Conservation (phyloP, 345 rosid genomes). For the Lumnitzera racemosa region DNA sequence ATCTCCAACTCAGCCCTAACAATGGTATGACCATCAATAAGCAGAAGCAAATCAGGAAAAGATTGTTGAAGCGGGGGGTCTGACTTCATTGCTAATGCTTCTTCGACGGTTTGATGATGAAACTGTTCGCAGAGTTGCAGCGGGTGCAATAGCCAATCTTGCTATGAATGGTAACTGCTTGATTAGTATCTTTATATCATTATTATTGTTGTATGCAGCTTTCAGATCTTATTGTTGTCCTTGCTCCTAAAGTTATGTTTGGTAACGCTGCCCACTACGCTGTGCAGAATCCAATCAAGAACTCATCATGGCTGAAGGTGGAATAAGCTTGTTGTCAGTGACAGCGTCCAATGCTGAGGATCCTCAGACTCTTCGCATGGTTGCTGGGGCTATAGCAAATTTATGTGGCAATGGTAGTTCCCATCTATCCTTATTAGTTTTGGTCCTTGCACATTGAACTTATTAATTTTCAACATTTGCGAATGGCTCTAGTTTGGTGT, state of each 20-base stretch:
- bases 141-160: conserved; percentile 98
- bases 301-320: conserved; percentile 92
- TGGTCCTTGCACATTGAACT: background rate
- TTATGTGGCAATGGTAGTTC: conserved; percentile 90
- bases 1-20: too few relatives aligned
- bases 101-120: conserved; percentile 89
- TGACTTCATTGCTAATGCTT: conserved; percentile 78
- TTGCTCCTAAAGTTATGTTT: background rate
- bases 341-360: conserved; percentile 93
- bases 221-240: background rate
- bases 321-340: conserved; percentile 65
- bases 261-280: conserved; percentile 9
- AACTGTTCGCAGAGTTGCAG: conserved; percentile 89
- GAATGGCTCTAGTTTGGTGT: too few relatives aligned
- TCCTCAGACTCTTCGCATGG: conserved; percentile 95
- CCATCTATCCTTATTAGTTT: conserved; percentile 2
- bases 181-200: conserved; percentile 4
- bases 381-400: conserved; percentile 98
- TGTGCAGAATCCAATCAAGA: conserved; percentile 89
- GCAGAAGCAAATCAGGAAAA: conserved; percentile 93
- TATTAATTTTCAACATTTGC: too few relatives aligned
- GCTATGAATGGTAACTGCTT: conserved; percentile 84
- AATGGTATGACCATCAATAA: background rate
- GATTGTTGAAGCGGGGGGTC: conserved; percentile 98
- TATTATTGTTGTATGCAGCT: background rate